phyloP scores from a whole-genome alignment of 1,284 basidiomycete species.

The Austroboletus niveus region DNA sequence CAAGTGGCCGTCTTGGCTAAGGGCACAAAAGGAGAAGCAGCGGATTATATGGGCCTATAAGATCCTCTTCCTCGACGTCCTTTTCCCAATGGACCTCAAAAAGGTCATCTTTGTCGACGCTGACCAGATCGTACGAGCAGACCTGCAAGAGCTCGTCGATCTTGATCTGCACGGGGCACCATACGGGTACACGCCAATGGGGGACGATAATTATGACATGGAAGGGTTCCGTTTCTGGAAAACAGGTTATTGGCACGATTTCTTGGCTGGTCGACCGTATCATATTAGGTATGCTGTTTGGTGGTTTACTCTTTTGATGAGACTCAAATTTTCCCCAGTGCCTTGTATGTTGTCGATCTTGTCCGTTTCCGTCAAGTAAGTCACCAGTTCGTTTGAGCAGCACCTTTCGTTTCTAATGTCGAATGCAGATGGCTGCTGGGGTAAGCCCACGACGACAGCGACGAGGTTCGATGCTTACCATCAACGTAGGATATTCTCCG shows the following conservation, averaged over 20 bases:
- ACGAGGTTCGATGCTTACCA: neutral
- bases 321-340: slow-evolving; percentile 47
- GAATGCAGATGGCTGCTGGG: slow-evolving; percentile 69
- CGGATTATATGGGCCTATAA: slow-evolving; percentile 99
- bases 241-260: slow-evolving; percentile 90
- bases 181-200: slow-evolving; percentile 97
- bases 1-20: slow-evolving; percentile 98
- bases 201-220: slow-evolving; percentile 91
- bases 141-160: slow-evolving; percentile 90
- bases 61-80: slow-evolving; percentile 96
- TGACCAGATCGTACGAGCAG: slow-evolving; percentile 95
- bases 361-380: slow-evolving; percentile 85
- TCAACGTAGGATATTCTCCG: slow-evolving; percentile 77
- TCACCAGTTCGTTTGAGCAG: neutral
- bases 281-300: slow-evolving; percentile 75
- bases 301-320: neutral
- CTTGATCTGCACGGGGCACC: slow-evolving; percentile 89
- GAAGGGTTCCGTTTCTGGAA: slow-evolving; percentile 99
- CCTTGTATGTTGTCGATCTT: slow-evolving; percentile 96
- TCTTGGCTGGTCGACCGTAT: slow-evolving; percentile 78
- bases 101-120: slow-evolving; percentile 99
- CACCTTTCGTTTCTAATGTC: slow-evolving; percentile 9
- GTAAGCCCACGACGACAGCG: slow-evolving; percentile 41
- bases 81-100: slow-evolving; percentile 97
- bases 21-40: slow-evolving; percentile 96